A percentile compares a stretch with the other conserved stretches of the same genome.
phyloP scores from a whole-genome alignment of 108 stramenopile species.

The Cyclotella choctawhatcheeana region DNA sequence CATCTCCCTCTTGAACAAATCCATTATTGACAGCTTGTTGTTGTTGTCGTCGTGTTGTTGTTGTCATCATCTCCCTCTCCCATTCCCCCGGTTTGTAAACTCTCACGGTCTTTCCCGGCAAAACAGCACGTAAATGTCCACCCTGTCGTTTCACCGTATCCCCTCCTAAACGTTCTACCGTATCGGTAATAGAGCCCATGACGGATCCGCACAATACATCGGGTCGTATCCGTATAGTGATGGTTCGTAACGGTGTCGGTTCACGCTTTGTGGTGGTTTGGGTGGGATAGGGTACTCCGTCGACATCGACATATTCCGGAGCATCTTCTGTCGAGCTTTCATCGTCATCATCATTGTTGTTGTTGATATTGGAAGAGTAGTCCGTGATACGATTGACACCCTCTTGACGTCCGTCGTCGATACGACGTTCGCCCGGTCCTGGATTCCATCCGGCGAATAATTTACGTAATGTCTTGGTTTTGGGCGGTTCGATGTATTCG shows the following conservation, averaged over 20 bases:
- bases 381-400: slow-evolving; percentile 21
- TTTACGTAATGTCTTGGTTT: slow-evolving; percentile 33
- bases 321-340: slow-evolving; percentile 16
- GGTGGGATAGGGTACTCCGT: slow-evolving; percentile 23
- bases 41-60: too few species aligned
- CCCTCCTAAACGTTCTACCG: slow-evolving; percentile 48
- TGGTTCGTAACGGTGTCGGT: slow-evolving; percentile 68
- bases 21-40: too few species aligned
- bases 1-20: slow-evolving; percentile 11
- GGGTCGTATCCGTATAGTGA: slow-evolving; percentile 80
- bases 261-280: slow-evolving; percentile 16
- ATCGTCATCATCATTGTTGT: slow-evolving; percentile 20
- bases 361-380: slow-evolving; percentile 3
- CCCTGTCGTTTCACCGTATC: slow-evolving; percentile 53
- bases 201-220: slow-evolving; percentile 83
- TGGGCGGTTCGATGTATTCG: slow-evolving; percentile 51
- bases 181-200: slow-evolving; percentile 48
- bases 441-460: slow-evolving; percentile 54
- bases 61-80: slow-evolving; percentile 19
- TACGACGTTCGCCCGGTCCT: slow-evolving; percentile 41
- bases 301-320: slow-evolving; percentile 38
- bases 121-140: slow-evolving; percentile 37
- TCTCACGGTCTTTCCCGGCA: slow-evolving; percentile 35
- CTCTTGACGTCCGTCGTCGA: slow-evolving; percentile 19
- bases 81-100: slow-evolving; percentile 40